These are phyloP conservation scores for Fusarium coffeatum DNA, from an alignment of 2,329 filamentous ascomycete genomes.

Conservation along the genomic window DNA sequence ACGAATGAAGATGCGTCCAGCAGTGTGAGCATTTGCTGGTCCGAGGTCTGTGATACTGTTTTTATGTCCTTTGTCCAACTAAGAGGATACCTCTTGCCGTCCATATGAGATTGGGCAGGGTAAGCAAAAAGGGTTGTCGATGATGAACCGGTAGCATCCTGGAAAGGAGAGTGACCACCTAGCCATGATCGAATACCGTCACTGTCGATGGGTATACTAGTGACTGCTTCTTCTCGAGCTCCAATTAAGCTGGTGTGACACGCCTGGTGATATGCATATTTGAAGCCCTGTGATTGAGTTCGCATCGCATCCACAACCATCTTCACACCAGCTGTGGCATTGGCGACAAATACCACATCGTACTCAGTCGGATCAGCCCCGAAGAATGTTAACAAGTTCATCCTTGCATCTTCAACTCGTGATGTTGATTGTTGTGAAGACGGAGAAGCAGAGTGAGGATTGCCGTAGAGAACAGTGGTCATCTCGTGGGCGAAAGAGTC, in stretches of 20 bases:
- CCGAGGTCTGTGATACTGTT: constrained; percentile 28
- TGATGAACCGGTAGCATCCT: constrained; percentile 21
- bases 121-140: constrained; percentile 75
- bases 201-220: constrained; percentile 75
- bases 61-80: constrained; percentile 71
- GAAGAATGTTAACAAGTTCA: constrained; percentile 79
- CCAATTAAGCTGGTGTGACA: constrained; percentile 91
- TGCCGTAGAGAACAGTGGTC: constrained; percentile 83
- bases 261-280: constrained; percentile 85
- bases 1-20: constrained; percentile 86
- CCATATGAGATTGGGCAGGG: constrained; percentile 93
- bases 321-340: constrained; percentile 92
- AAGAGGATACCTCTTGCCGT: constrained; percentile 79
- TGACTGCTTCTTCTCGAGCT: constrained; percentile 75
- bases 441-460: constrained; percentile 87
- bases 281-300: constrained; percentile 75
- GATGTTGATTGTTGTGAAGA: constrained; percentile 82
- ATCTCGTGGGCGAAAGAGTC: constrained; percentile 84
- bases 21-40: constrained; percentile 69
- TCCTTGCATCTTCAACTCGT: constrained; percentile 79
- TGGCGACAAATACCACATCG: constrained; percentile 90
- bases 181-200: constrained; percentile 75
- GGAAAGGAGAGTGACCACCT: constrained; percentile 50
- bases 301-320: constrained; percentile 83
- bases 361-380: constrained; percentile 84